Base-by-base conservation (phyloP, 2,329 filamentous ascomycete genomes). In the Scortechinia acanthostroma region DNA sequence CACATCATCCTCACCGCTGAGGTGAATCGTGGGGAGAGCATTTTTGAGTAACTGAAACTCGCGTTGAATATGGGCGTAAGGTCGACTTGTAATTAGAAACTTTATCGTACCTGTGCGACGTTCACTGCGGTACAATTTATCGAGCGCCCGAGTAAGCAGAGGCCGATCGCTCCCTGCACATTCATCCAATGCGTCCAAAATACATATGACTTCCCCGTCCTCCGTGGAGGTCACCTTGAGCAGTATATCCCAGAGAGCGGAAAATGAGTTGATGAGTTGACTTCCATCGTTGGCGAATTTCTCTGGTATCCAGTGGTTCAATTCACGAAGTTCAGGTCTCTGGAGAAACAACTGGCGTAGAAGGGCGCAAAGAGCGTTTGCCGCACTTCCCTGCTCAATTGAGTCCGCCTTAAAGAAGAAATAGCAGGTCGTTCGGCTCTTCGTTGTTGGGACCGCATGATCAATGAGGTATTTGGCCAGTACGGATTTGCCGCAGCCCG, bases 31-130 rank as follows among this genome's bases (percentile, higher is more conserved):
- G 5, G 57, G 54, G 4, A 54, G 51, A 0, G 21, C 25, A 6
- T 48, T 20, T 14, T 48, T 42, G 1, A 59, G n/a, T 2, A 17
- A n/a, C 15, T 47, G 42, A 45, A 65, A 62, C 4, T 43, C 45
- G 1, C 22, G 16, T 30, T 51, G 44, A 30, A 64, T 60, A 1
- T 51, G 15, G 4, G 47, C 44, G 44, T 63, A 62, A 16, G 62
- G 62, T 1, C 64, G 58, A 47, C 61, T 64, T 0, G 64, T 66
- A 3, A 67, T 22, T 2, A 62, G 51, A 25, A 55, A 52, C 43
- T 57, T 57, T n/a, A n/a, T n/a, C n/a, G n/a, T n/a, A n/a, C n/a
- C n/a, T n/a, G n/a, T n/a, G 43, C 30, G 21, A 49, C 20, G 3
- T 15, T n/a, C 25, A 30, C n/a, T 10, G 10, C n/a, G 10, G n/a